Evolutionary conservation across 2,329 filamentous ascomycete species (phyloP).

Genomic region (Cladophialophora yegresii): DNA sequence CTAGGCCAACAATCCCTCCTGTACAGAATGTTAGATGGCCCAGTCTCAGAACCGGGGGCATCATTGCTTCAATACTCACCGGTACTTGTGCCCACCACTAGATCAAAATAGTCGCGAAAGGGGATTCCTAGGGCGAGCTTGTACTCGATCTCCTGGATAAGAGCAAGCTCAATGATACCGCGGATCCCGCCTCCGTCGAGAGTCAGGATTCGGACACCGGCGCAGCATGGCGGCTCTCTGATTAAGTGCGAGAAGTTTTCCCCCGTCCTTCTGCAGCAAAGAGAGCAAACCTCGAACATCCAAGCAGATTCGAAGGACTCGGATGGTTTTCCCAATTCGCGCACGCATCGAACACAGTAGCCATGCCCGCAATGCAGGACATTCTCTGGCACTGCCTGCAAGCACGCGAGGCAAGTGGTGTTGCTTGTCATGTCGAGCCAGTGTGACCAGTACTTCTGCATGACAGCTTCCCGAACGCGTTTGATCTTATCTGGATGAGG

Average conservation of each 20-base stretch:
- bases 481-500: conserved; percentile 1
- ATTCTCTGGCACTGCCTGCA: conserved; percentile 13
- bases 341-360: conserved; percentile 15
- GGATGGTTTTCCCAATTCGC: conserved; percentile 9
- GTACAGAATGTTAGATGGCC: background rate
- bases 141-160: conserved; percentile 26
- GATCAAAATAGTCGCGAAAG: conserved; percentile 28
- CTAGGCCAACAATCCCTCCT: conserved; percentile 12
- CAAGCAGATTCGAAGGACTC: conserved; percentile 14
- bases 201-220: conserved; percentile 26
- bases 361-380: conserved; percentile 16
- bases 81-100: conserved; percentile 30
- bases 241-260: conserved; percentile 23
- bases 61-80: conserved; percentile 2
- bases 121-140: conserved; percentile 22
- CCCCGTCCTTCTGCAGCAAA: background rate
- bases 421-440: conserved; percentile 13
- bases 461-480: conserved; percentile 5
- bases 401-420: conserved; percentile 14
- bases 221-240: conserved; percentile 17
- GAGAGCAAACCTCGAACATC: conserved; percentile 15
- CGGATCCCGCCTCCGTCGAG: conserved; percentile 30
- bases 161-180: conserved; percentile 27
- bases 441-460: conserved; percentile 6
- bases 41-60: background rate